phyloP scores from a whole-genome alignment of 768 basidiomycete genomes.

The Scleroderma citrinum region DNA sequence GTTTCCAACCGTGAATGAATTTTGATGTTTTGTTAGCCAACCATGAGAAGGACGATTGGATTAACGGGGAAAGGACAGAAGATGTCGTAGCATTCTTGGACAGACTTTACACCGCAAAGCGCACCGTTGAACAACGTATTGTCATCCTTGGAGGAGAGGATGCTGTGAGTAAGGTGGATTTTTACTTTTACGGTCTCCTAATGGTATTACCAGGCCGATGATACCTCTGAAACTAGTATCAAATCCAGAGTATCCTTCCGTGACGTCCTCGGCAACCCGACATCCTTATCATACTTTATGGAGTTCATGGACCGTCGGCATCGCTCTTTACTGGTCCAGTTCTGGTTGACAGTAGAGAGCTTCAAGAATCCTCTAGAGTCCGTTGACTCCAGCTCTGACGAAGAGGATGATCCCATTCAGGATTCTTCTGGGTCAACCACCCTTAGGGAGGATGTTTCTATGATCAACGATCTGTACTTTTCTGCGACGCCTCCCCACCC shows the following conservation, averaged over 20 bases:
- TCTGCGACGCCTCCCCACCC: constrained; percentile 51
- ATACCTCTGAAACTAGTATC: constrained; percentile 36
- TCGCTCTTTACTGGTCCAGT: constrained; percentile 84
- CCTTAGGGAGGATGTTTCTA: constrained; percentile 78
- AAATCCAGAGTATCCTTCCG: constrained; percentile 57
- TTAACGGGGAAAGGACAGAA: constrained; percentile 79
- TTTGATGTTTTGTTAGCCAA: constrained; percentile 44
- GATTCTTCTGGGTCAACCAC: constrained; percentile 53
- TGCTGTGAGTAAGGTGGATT: constrained; percentile 36
- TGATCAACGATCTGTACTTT: constrained; percentile 89
- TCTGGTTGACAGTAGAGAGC: constrained; percentile 96
- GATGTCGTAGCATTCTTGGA: constrained; percentile 84
- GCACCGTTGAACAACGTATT: constrained; percentile 83
- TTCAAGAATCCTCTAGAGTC: constrained; percentile 95
- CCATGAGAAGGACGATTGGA: constrained; percentile 86
- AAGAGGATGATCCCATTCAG: constrained; percentile 57
- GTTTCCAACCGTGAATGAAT: neutral
- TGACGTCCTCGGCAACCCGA: constrained; percentile 82
- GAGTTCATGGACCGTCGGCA: constrained; percentile 95
- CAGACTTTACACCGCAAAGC: constrained; percentile 83
- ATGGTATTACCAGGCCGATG: constrained; percentile 30
- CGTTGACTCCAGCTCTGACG: constrained; percentile 55
- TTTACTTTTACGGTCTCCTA: neutral
- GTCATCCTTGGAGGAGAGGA: constrained; percentile 64
- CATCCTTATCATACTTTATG: constrained; percentile 92